Conservation (phyloP, 1,139 yeast genomes). For the Yarrowia galli region DNA sequence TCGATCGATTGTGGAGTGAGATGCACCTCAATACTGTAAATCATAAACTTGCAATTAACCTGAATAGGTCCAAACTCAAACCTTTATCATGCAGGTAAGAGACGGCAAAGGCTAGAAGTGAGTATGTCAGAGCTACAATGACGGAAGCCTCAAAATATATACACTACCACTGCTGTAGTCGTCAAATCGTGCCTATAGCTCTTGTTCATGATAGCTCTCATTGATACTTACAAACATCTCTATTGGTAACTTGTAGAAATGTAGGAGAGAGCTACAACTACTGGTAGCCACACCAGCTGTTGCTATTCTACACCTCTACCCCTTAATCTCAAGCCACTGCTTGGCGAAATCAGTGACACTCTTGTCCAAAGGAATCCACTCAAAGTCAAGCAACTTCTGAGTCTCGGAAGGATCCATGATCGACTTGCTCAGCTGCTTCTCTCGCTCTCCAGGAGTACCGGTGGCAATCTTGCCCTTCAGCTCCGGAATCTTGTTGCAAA, state of each 20-base stretch:
- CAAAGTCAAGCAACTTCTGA: constrained; percentile 1
- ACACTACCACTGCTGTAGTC: too few species aligned
- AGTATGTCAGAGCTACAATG: too few species aligned
- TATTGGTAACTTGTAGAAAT: too few species aligned
- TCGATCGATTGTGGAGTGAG: neutral
- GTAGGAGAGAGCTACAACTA: too few species aligned
- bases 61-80: neutral
- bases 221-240: too few species aligned
- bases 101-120: too few species aligned
- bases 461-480: constrained; percentile 20
- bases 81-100: neutral
- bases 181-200: too few species aligned
- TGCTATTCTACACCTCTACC: too few species aligned
- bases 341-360: constrained; percentile 15
- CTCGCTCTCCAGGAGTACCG: neutral
- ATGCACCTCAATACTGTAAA: neutral
- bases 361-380: constrained; percentile 20
- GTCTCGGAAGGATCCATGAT: constrained; percentile 39
- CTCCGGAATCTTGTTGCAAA: constrained; percentile 11
- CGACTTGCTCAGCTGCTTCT: constrained; percentile 10
- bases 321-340: constrained; percentile 4
- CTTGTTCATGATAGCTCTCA: too few species aligned
- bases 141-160: too few species aligned
- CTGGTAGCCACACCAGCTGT: too few species aligned
- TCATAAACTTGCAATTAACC: neutral